Percentiles rank a stretch among this genome's conserved stretches.
These are phyloP conservation scores for Tinospora cordifolia DNA, from an alignment of 164 flowering plant genomes.

Conservation along the genomic window DNA sequence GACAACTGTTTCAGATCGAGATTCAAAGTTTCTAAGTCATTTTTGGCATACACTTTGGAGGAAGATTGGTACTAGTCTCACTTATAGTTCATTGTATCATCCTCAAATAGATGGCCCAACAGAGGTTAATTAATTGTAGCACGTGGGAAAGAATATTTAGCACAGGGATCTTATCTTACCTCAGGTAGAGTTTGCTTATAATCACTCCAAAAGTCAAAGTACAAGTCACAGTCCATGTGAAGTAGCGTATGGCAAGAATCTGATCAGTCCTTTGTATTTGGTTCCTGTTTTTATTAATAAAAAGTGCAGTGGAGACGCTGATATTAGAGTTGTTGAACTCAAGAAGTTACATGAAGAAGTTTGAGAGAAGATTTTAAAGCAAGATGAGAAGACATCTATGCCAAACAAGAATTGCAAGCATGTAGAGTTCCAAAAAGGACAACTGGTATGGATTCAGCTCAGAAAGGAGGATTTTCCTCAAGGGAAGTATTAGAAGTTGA, in stretches of 20 bases:
- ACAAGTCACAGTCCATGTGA: too few species aligned
- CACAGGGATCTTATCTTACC: neutral
- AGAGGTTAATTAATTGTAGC: too few species aligned
- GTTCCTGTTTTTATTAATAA: neutral
- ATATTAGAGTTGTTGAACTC: neutral
- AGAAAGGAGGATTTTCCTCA: slow-evolving; percentile 16
- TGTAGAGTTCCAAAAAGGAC: slow-evolving; percentile 3
- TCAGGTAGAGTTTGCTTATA: neutral
- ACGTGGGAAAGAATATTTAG: neutral
- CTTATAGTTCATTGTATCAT: neutral
- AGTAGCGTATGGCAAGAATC: too few species aligned
- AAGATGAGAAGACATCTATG: neutral
- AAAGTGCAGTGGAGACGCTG: neutral
- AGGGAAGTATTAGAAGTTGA: slow-evolving; percentile 5
- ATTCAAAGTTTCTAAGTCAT: too few species aligned
- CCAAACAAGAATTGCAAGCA: neutral
- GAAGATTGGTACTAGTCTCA: too few species aligned
- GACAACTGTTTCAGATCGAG: too few species aligned
- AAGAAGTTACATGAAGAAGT: neutral
- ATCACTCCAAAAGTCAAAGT: too few species aligned
- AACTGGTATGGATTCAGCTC: slow-evolving; percentile 20
- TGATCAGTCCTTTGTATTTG: neutral
- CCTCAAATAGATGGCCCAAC: too few species aligned
- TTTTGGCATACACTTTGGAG: too few species aligned
- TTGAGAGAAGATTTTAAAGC: neutral